These are phyloP conservation scores for Colletotrichum filicis DNA, from an alignment of 2,329 filamentous ascomycete genomes.

Conservation along the genomic window DNA sequence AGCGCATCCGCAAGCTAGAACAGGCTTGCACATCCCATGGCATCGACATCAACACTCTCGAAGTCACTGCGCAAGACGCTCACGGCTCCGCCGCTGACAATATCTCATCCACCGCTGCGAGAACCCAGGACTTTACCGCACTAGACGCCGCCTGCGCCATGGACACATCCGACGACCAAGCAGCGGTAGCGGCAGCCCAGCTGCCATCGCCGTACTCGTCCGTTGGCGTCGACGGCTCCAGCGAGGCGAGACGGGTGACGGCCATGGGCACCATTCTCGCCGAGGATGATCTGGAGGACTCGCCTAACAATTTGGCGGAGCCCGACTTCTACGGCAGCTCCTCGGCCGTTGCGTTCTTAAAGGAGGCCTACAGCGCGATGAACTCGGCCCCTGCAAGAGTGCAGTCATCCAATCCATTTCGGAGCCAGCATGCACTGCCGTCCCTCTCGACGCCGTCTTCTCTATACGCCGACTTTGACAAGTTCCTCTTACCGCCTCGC, in stretches of 20 bases:
- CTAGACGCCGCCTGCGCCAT: neutral
- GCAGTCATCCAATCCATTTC: neutral
- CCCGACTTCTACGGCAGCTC: slow-evolving; percentile 51
- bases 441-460: slow-evolving; percentile 23
- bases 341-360: slow-evolving; percentile 51
- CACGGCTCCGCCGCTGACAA: neutral
- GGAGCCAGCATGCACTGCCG: neutral
- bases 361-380: slow-evolving; percentile 47
- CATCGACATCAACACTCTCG: slow-evolving; percentile 5
- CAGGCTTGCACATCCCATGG: slow-evolving; percentile 35
- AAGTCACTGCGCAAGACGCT: neutral
- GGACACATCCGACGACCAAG: neutral
- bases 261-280: slow-evolving; percentile 52
- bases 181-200: neutral
- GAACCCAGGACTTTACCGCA: neutral
- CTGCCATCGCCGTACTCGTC: neutral
- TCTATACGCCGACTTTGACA: slow-evolving; percentile 35
- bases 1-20: slow-evolving; percentile 42
- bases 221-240: slow-evolving; percentile 21
- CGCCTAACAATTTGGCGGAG: slow-evolving; percentile 24
- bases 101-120: neutral
- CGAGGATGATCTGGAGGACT: slow-evolving; percentile 41
- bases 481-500: slow-evolving; percentile 52
- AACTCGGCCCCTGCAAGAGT: slow-evolving; percentile 24
- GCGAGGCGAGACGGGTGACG: slow-evolving; percentile 41